These are phyloP conservation scores for Xylaria multiplex DNA, from an alignment of 2,329 filamentous ascomycete species.

Conservation along the genomic window DNA sequence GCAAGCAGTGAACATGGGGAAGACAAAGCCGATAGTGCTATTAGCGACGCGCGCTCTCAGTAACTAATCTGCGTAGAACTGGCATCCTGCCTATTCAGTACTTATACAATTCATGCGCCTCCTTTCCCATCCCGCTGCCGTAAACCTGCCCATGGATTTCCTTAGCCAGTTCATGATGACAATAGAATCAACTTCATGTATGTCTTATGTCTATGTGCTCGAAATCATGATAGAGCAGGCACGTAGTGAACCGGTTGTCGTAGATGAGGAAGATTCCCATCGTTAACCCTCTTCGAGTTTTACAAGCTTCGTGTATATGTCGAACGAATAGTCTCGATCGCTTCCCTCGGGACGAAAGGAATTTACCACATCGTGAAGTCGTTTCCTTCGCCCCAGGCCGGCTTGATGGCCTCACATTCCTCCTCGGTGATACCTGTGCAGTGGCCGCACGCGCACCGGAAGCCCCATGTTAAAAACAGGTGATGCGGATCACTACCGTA, in stretches of 20 bases:
- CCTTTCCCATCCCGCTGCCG: not conserved
- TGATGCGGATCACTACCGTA: slow-evolving; percentile 55
- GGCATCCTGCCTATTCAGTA: not conserved
- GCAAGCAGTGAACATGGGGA: not conserved
- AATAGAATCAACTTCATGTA: not conserved
- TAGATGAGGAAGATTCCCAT: not conserved
- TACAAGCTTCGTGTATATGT: not conserved
- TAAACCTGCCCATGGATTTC: not conserved
- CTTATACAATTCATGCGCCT: not conserved
- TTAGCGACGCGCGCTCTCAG: not conserved
- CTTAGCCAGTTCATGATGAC: not conserved
- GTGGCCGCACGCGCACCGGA: slow-evolving; percentile 61
- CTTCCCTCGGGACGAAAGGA: not conserved
- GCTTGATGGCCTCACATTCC: slow-evolving; percentile 10
- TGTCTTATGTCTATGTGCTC: not conserved
- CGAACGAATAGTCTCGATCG: not conserved
- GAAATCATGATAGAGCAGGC: not conserved
- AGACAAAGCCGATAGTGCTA: slow-evolving; percentile 18
- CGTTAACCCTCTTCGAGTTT: not conserved
- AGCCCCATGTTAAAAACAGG: slow-evolving; percentile 61
- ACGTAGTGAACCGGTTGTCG: no score
- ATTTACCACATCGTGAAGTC: not conserved
- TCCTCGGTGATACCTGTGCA: slow-evolving; percentile 49
- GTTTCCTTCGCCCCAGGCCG: not conserved
- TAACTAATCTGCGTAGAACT: not conserved